Evolutionary conservation across 495 filamentous ascomycete species (phyloP), one percentile per base, ranked within the genome.

Genomic region (Lentithecium fluviatile): DNA sequence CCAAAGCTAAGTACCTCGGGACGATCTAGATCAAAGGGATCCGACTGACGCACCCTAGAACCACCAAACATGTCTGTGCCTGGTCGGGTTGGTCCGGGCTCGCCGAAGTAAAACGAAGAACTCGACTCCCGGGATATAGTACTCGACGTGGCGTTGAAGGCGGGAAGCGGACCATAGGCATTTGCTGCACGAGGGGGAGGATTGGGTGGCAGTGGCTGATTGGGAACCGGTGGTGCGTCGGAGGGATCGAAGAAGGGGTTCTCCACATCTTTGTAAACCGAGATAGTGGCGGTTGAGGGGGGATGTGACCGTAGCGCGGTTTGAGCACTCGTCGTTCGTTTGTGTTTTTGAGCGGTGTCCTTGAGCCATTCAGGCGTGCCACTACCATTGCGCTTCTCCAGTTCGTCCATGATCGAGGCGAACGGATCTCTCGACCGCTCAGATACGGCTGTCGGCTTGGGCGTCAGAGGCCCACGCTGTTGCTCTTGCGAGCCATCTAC

Each of bases 311-410:
- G 46, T 13, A 69, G 58, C 15, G 66, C 66, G 11, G 62, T 65
- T 8, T n/a, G 5, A 12, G 53, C 52, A 21, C 57, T 69, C 23
- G 64, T 51, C 10, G 61, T 62, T 7, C 57, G 56, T 42, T 58
- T 53, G 34, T 65, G 62, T 20, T 58, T 53, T 19, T 65, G 62
- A 8, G 57, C 15, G 1, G 26, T 55, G 7, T 60, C 47, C 0
- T 37, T 36, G 20, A 65, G 53, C 66, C 66, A 69, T 25, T 69
- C 66, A 13, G 66, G 66, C n/a, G 66, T 68, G 25, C 60, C 56
- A 40, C 56, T 60, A 15, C 60, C 60, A 20, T 60, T 60, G 21
- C 51, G 56, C 10, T 48, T 52, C 37, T 62, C 57, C 8, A 64
- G 42, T n/a, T 69, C 48, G 29, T 62, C 62, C 6, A 59, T 15